Base-by-base conservation (phyloP, 768 basidiomycete species). In the Cyathus striatus region DNA sequence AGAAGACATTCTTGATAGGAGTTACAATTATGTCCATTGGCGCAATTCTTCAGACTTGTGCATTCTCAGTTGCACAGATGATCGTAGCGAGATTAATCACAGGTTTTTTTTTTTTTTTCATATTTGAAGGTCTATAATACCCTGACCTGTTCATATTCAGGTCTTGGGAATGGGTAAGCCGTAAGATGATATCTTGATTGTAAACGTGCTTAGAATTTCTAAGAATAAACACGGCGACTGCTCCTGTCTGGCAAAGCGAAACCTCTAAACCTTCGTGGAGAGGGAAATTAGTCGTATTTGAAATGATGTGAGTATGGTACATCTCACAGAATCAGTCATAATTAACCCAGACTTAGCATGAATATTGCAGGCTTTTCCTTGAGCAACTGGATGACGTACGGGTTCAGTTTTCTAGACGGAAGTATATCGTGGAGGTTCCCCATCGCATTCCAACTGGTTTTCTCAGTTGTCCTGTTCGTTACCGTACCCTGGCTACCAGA, bases 311-410 rank as follows among this genome's bases (percentile, higher is more conserved):
- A 5, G 66, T 53, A 18, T 36, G 37, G 23, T 32, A 9, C 20
- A n/a, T 6, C 23, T 27, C 16, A 37, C 22, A 6, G 13, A 24
- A 37, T 38, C 24, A n/a, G 35, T 10, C 21, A 22, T 3, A 38
- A 40, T 40, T 40, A 38, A 14, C 3, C 18, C 16, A 9, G 18
- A 17, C 38, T 38, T 38, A 74, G 73, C 25, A 73, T 73, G 70
- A 73, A 73, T 46, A 69, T 73, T 30, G 73, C 69, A 6, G 73
- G 72, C 1, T 75, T 75, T 47, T 73, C 72, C 1, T 49, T 74
- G 32, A 72, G 70, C 44, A 74, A 75, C 45, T 75, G 73, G 73
- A 71, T 75, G 69, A 75, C 73, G 1, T 75, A 75, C 47, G 70
- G 72, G 7, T 71, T 74, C 50, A 73, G 71, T 50, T 75, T 68